These are phyloP conservation scores for Russula virescens DNA, from an alignment of 768 basidiomycete species.

Conservation along the genomic window DNA sequence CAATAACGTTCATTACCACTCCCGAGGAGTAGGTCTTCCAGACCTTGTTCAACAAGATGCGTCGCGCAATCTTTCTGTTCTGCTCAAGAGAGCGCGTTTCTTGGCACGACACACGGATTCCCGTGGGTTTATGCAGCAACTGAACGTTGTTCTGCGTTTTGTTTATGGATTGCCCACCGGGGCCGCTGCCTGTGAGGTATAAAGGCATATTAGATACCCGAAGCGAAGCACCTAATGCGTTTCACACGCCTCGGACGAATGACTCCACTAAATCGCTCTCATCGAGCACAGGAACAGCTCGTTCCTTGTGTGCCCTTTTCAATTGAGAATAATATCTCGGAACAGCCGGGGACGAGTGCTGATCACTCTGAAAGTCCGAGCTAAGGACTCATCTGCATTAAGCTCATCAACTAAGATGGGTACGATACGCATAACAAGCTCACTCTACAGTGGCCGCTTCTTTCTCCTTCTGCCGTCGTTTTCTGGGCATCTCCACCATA, in stretches of 20 bases:
- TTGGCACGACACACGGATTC: slow-evolving; percentile 81
- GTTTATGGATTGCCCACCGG: slow-evolving; percentile 96
- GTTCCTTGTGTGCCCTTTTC: slow-evolving; percentile 60
- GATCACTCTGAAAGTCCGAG: slow-evolving; percentile 15
- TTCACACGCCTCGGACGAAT: slow-evolving; percentile 71
- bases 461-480: slow-evolving; percentile 23
- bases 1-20: not conserved
- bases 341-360: slow-evolving; percentile 13
- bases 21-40: not conserved
- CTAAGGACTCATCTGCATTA: slow-evolving; percentile 28
- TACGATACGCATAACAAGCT: slow-evolving; percentile 2
- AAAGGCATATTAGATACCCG: slow-evolving; percentile 14
- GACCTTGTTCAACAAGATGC: slow-evolving; percentile 68
- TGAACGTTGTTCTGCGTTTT: slow-evolving; percentile 92
- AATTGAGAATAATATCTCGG: slow-evolving; percentile 60
- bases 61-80: slow-evolving; percentile 75
- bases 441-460: slow-evolving; percentile 7
- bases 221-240: not conserved
- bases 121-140: slow-evolving; percentile 82
- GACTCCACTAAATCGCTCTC: slow-evolving; percentile 83
- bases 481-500: slow-evolving; percentile 43
- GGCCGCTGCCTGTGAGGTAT: slow-evolving; percentile 63
- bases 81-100: slow-evolving; percentile 77
- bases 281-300: slow-evolving; percentile 57
- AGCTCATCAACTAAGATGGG: slow-evolving; percentile 9